Base-by-base conservation (phyloP, 768 basidiomycete species). In the Trametes cinnabarina region DNA sequence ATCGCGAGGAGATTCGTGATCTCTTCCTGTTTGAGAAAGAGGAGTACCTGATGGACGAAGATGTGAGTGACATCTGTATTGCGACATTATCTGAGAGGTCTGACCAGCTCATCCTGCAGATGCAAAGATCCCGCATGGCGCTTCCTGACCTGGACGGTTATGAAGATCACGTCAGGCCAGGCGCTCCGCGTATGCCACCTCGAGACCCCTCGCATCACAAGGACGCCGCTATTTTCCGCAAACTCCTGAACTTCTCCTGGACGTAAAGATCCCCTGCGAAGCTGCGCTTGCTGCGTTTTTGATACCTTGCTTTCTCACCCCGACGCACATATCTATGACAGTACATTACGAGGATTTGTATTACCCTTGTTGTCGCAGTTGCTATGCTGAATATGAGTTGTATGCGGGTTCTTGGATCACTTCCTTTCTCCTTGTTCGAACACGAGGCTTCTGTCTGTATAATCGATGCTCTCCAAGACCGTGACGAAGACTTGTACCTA, bases 101-200 rank as follows among this genome's bases (percentile, higher is more conserved):
- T 28, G 37, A 51, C 48, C 4, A 4, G 57, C 30, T 25, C 30
- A 12, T 26, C 22, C 35, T 44, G 19, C 65, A 90, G 88, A 80
- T 87, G 82, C 85, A 87, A 70, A 79, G 82, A 60, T 79, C 82
- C 19, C 77, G 87, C 55, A 82, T 88, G 47, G 78, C 82, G 17
- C 78, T 81, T 9, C 74, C 79, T n/a, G 66, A 75, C 26, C 72
- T 77, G 30, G 74, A 77, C 30, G 81, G 57, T 11, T 53, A 47
- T 28, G 62, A 63, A n/a, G 64, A 66, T 30, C 41, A 47, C 32
- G 14, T 48, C 43, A 20, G 48, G 22, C 37, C 56, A 15, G 41
- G 42, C 30, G 46, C 63, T 22, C 62, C 68, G 8, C 68, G 65
- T 23, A 52, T 61, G 20, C 42, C 43, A 6, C 52, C 62, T 26